These are phyloP conservation scores for Nitzschia putrida DNA, from an alignment of 108 stramenopile genomes.

Conservation along the genomic window DNA sequence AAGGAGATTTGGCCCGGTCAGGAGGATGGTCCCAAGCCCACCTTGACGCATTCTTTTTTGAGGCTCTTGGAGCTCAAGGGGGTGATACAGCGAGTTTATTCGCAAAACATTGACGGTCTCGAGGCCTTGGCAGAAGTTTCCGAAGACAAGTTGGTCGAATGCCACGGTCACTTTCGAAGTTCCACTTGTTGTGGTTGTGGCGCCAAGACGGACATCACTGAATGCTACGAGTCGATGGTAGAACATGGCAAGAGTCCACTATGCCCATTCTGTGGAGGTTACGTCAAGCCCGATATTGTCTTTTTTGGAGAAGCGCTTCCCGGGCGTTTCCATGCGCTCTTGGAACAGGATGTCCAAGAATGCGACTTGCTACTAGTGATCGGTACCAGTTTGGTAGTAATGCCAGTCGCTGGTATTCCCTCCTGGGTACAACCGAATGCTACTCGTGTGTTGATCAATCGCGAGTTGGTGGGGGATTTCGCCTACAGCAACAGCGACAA, in stretches of 20 bases:
- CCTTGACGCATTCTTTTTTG: conserved; percentile 82
- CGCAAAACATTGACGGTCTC: conserved; percentile 93
- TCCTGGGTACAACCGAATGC: conserved; percentile 43
- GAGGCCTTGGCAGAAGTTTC: conserved; percentile 54
- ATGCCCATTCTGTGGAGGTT: conserved; percentile 67
- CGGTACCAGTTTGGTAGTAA: conserved; percentile 82
- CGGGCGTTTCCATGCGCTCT: conserved; percentile 49
- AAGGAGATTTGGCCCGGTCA: conserved; percentile 79
- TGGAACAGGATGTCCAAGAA: conserved; percentile 52
- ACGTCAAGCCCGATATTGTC: conserved; percentile 89
- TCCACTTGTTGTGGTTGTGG: conserved; percentile 56
- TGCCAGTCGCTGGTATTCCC: conserved; percentile 80
- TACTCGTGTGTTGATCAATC: conserved; percentile 60
- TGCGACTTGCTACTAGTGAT: conserved; percentile 82
- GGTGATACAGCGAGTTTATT: conserved; percentile 67
- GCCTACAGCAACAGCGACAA: conserved; percentile 18
- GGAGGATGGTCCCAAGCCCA: conserved; percentile 53
- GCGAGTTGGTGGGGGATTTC: conserved; percentile 62
- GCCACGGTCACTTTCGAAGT: conserved; percentile 87
- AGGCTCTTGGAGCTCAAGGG: conserved; percentile 76
- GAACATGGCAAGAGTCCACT: conserved; percentile 53
- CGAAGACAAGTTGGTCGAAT: conserved; percentile 76
- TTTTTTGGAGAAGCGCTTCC: conserved; percentile 92
- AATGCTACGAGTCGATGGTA: conserved; percentile 56
- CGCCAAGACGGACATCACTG: conserved; percentile 35